Evolutionary conservation across 78 protist genomes (phyloP).

Genomic region (Speleostelium caveatum): DNA sequence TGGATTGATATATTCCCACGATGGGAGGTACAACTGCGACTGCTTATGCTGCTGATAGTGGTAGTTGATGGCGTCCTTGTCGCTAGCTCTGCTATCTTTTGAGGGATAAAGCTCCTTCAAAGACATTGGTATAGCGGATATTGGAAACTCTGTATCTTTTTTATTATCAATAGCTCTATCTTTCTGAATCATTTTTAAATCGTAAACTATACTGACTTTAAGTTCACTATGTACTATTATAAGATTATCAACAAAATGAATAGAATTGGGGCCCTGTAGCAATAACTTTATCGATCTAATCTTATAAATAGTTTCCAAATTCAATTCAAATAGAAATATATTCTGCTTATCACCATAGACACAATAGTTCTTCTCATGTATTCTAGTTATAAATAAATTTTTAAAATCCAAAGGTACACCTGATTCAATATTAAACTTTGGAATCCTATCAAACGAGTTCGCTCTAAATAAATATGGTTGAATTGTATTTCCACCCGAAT

Average conservation of each 20-base stretch:
- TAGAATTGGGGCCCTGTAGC: slow-evolving; percentile 42
- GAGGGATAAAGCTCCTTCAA: neutral
- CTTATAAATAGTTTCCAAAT: slow-evolving; percentile 42
- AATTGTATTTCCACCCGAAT: slow-evolving; percentile 68
- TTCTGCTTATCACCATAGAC: slow-evolving; percentile 29
- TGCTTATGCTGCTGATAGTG: neutral
- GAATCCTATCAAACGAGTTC: slow-evolving; percentile 41
- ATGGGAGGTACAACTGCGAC: neutral
- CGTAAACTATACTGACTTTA: slow-evolving; percentile 49
- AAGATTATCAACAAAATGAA: slow-evolving; percentile 69
- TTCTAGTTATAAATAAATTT: slow-evolving; percentile 25
- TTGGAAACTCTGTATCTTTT: slow-evolving; percentile 39
- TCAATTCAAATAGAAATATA: slow-evolving; percentile 50
- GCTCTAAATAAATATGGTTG: slow-evolving; percentile 63
- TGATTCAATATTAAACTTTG: slow-evolving; percentile 35
- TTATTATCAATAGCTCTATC: slow-evolving; percentile 14
- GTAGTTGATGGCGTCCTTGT: neutral
- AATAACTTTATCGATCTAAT: slow-evolving; percentile 31
- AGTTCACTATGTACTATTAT: slow-evolving; percentile 64
- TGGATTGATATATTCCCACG: slow-evolving; percentile 55
- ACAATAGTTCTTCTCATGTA: slow-evolving; percentile 46
- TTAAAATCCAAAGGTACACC: slow-evolving; percentile 13
- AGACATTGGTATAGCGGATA: slow-evolving; percentile 69
- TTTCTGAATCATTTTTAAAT: slow-evolving; percentile 32
- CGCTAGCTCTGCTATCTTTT: neutral